Evolutionary conservation across 2,329 filamentous ascomycete genomes (phyloP).

Genomic region (Neofusicoccum kwambonambiense): DNA sequence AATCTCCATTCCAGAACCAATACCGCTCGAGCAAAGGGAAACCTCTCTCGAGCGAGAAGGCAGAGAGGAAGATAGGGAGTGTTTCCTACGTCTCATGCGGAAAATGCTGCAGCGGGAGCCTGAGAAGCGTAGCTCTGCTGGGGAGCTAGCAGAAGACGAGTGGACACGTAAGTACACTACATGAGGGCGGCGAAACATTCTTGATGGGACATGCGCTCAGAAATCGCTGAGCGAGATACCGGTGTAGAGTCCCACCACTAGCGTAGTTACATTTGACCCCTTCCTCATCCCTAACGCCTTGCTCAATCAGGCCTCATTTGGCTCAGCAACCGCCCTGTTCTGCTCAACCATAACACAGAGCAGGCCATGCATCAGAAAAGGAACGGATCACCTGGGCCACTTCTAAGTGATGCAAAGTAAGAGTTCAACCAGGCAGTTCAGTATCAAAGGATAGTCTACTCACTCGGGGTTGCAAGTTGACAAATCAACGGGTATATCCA

Average conservation of each 20-base stretch:
- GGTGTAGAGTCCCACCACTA: background rate
- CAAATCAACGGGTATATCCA: too few relatives aligned
- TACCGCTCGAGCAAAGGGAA: constrained; percentile 22
- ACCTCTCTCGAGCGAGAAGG: constrained; percentile 24
- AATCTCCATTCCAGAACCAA: constrained; percentile 20
- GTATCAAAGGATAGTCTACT: too few relatives aligned
- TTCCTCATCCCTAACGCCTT: too few relatives aligned
- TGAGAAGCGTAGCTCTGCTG: constrained; percentile 29
- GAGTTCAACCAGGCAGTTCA: too few relatives aligned
- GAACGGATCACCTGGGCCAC: too few relatives aligned
- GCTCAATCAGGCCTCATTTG: too few relatives aligned
- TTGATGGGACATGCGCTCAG: background rate
- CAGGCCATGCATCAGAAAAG: too few relatives aligned
- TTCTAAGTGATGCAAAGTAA: too few relatives aligned
- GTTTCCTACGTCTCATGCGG: constrained; percentile 33
- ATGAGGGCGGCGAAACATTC: background rate
- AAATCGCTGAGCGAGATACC: background rate
- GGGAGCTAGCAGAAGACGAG: constrained; percentile 26
- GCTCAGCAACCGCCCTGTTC: too few relatives aligned
- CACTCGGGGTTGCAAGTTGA: too few relatives aligned
- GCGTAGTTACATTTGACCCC: too few relatives aligned
- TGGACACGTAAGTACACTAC: constrained; percentile 20
- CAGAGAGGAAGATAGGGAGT: constrained; percentile 27
- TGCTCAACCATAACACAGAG: too few relatives aligned
- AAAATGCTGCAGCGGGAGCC: constrained; percentile 39